Conservation (phyloP, 208 protist species). For the Crithidia brevicula region DNA sequence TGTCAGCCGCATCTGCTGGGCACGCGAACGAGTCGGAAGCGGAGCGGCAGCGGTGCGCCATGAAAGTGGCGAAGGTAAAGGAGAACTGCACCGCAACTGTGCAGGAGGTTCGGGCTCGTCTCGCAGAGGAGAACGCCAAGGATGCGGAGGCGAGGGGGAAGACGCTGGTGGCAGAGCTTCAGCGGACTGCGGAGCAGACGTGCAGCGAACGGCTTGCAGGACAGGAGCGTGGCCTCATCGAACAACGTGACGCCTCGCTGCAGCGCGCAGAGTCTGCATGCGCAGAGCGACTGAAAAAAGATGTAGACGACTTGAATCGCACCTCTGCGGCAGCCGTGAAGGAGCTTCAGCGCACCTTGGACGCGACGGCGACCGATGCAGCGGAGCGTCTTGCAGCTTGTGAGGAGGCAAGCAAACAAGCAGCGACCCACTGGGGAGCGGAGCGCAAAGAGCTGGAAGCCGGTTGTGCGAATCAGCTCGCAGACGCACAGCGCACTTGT, state of each 20-base stretch:
- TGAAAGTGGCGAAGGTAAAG: slow-evolving; percentile 1
- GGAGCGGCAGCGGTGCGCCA: slow-evolving; percentile 18
- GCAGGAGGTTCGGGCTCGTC: neutral
- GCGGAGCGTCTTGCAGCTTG: slow-evolving; percentile 11
- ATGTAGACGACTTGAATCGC: neutral
- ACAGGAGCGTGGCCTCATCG: neutral
- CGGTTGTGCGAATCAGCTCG: slow-evolving; percentile 3
- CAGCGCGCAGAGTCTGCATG: slow-evolving; percentile 8
- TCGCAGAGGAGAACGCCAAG: slow-evolving; percentile 4
- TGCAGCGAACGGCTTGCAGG: slow-evolving; percentile 6
- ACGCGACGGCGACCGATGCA: neutral
- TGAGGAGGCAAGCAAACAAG: slow-evolving; percentile 2
- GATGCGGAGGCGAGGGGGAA: slow-evolving; percentile 6
- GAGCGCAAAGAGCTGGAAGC: slow-evolving; percentile 8
- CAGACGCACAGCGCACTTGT: neutral
- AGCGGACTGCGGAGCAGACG: neutral
- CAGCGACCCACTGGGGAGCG: neutral
- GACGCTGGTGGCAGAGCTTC: slow-evolving; percentile 7
- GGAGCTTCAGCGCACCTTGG: slow-evolving; percentile 3
- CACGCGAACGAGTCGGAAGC: slow-evolving; percentile 9
- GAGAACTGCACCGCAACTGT: slow-evolving; percentile 1
- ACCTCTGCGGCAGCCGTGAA: neutral
- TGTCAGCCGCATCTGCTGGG: slow-evolving; percentile 2
- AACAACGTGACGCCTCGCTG: neutral
- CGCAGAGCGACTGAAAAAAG: slow-evolving; percentile 1